phyloP scores from a whole-genome alignment of 2,329 filamentous ascomycete genomes.

The Alternaria burnsii region DNA sequence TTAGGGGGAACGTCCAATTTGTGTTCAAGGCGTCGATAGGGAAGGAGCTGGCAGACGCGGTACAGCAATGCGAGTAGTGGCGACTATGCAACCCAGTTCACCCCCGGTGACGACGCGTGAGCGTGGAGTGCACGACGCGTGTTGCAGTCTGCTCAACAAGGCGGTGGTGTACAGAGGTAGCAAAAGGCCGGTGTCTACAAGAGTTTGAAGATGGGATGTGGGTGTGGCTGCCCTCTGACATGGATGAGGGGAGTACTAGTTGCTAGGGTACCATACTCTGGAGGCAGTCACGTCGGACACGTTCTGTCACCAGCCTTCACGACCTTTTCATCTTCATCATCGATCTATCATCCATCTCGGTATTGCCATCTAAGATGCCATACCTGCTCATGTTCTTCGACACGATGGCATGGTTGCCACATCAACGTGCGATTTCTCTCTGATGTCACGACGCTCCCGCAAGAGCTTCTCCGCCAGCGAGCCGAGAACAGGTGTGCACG shows the following conservation, averaged over 20 bases:
- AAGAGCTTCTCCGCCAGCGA: background rate
- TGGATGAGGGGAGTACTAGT: constrained; percentile 31
- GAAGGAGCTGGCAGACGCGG: background rate
- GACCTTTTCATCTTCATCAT: constrained; percentile 10
- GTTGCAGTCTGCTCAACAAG: background rate
- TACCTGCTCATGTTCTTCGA: background rate
- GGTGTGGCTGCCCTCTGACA: constrained; percentile 23
- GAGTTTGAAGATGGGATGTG: constrained; percentile 14
- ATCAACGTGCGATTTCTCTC: background rate
- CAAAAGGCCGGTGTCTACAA: constrained; percentile 5
- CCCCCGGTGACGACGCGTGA: constrained; percentile 3
- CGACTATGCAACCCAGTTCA: constrained; percentile 4
- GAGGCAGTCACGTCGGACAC: constrained; percentile 19
- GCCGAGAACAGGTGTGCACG: background rate
- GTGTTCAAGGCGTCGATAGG: background rate
- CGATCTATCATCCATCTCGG: constrained; percentile 6
- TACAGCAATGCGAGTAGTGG: constrained; percentile 1
- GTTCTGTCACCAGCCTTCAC: constrained; percentile 11
- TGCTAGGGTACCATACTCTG: constrained; percentile 34
- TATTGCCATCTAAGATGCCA: constrained; percentile 4
- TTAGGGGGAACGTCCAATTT: background rate
- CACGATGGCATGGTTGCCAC: background rate
- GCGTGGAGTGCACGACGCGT: background rate
- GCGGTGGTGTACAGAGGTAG: background rate
- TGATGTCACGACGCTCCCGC: constrained; percentile 3